Conservation (phyloP, 768 basidiomycete species). For the Termitomyces sp. region DNA sequence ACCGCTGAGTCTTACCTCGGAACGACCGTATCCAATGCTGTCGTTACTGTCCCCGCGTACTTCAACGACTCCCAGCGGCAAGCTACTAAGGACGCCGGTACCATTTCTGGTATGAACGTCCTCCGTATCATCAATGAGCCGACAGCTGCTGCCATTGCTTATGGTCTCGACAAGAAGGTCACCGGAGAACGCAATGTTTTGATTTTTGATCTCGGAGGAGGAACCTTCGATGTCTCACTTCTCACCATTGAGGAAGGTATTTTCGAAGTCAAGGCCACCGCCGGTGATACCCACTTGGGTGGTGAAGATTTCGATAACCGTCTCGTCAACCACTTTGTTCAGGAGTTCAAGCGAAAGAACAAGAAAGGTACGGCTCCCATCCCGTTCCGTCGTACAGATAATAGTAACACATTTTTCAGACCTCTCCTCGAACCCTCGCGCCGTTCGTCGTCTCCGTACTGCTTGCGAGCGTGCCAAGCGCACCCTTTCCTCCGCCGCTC, state of each 20-base stretch:
- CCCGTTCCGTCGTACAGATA: background rate
- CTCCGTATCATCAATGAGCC: constrained; percentile 99
- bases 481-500: constrained; percentile 93
- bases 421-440: constrained; percentile 87
- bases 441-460: constrained; percentile 93
- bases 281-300: constrained; percentile 97
- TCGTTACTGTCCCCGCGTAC: constrained; percentile 95
- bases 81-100: constrained; percentile 97
- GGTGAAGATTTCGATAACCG: constrained; percentile 99
- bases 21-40: constrained; percentile 77
- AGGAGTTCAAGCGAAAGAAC: constrained; percentile 97
- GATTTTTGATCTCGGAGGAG: constrained; percentile 98
- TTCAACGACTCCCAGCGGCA: constrained; percentile 99
- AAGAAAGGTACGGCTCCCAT: constrained; percentile 66
- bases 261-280: constrained; percentile 97
- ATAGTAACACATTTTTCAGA: constrained; percentile 35
- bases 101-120: constrained; percentile 90
- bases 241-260: constrained; percentile 96
- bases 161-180: constrained; percentile 96
- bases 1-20: constrained; percentile 96
- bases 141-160: constrained; percentile 96
- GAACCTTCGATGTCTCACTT: constrained; percentile 97
- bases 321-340: constrained; percentile 93
- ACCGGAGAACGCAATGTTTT: constrained; percentile 89
- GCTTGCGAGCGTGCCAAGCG: constrained; percentile 99